Base-by-base conservation (phyloP, 2,329 filamentous ascomycete genomes). In the Fusarium papillatum region DNA sequence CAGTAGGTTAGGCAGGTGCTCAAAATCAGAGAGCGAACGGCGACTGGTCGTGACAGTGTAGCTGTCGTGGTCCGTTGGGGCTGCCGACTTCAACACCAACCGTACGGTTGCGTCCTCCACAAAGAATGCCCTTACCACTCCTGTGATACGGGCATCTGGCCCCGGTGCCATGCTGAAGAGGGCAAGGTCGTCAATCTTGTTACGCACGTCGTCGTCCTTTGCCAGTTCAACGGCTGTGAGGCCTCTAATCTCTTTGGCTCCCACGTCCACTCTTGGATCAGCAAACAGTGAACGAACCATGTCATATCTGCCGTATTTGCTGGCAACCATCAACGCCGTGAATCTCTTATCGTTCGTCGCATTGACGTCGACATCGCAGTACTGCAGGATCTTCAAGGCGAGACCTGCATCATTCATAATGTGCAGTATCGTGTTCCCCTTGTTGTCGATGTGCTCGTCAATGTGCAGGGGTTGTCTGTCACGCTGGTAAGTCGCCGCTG, bases 171-270 rank as follows among this genome's bases (percentile, higher is more conserved):
- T 92, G 24, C 94, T 94, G 75, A 99, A 93, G 13, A 99, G 86
- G 2, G 96, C 93, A 74, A 99, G 88, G 82, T 99, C 97, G 81
- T 99, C 97, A 74, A 99, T 98, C 78, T 95, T 93, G 84, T 98
- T 99, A 46, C 97, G 92, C 31, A 99, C 95, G 78, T 99, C 97
- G 81, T 99, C 97, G 80, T 99, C 97, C 82, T 99, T 99, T 62
- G 97, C 97, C 59, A 99, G 89, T 84, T 99, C 97, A 9, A 98
- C 95, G 10, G 97, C 97, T 10, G 96, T 98, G 78, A 99, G 88
- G 0, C 97, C 97, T 70, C 97, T 91, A 19, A 95, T 85, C 82
- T 99, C 97, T 82, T 94, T 94, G 36, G 96, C 92, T 50, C 93
- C 92, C 17, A 96, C 86, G 81, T 99, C 97, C 7, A 98, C 95